Evolutionary conservation across 768 basidiomycete genomes (phyloP).

Genomic region (Cystobasidium tubakii): DNA sequence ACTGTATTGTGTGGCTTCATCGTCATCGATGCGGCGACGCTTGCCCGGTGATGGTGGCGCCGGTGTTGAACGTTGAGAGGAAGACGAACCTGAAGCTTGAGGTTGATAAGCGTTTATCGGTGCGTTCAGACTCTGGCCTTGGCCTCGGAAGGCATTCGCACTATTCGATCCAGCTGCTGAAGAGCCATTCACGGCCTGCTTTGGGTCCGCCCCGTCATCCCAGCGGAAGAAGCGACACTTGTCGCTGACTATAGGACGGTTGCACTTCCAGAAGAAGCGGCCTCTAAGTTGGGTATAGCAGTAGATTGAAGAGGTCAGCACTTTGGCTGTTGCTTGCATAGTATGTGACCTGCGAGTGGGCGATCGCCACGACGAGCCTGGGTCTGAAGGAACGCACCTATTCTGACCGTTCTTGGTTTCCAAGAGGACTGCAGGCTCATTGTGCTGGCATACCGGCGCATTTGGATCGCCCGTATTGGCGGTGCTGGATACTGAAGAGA

Average conservation of each 20-base stretch:
- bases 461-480: background rate
- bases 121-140: background rate
- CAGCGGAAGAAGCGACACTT: slow-evolving; percentile 17
- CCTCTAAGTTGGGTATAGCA: background rate
- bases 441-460: slow-evolving; percentile 5
- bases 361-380: background rate
- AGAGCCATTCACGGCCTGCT: background rate
- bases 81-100: background rate
- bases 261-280: slow-evolving; percentile 20
- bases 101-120: background rate
- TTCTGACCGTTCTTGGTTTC: slow-evolving; percentile 14
- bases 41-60: slow-evolving; percentile 19
- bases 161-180: background rate
- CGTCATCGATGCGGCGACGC: background rate
- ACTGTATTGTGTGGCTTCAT: background rate
- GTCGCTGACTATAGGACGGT: background rate
- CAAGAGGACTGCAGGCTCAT: slow-evolving; percentile 1
- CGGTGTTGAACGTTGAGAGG: background rate
- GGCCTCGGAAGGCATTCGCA: background rate
- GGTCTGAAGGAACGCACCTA: background rate
- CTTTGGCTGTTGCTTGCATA: background rate
- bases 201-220: slow-evolving; percentile 4
- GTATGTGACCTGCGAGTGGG: too few species aligned
- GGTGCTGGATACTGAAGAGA: background rate
- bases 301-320: background rate